Evolutionary conservation across 345 rosid species (phyloP), one percentile per base, ranked within the genome.

Genomic region (Eutrema yunnanense): DNA sequence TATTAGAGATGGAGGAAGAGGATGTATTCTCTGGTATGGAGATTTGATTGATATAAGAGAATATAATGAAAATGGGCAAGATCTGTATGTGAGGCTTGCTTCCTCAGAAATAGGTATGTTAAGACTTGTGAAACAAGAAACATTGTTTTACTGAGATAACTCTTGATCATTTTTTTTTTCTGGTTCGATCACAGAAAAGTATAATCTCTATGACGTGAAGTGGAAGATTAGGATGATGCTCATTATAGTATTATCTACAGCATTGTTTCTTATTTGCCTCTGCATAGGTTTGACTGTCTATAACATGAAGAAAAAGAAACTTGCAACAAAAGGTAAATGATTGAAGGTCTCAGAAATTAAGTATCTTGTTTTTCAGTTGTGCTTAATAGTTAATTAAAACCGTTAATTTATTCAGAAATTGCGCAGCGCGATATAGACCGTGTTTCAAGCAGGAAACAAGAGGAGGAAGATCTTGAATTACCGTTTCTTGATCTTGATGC

Each of bases 51-150:
- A 87, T 68, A 63, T 76, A 40, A 69, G 83, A 72, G 72, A 57
- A 22, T 81, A 81, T 26, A 16, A 74, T 65, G 80, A 40, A 8
- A 89, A 77, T 27, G 98, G 97, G 19, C 96, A 89, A 68, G 88
- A 86, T 81, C 86, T 94, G 4, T 89, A 68, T 53, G 86, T 91
- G 40, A 68, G 92, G 77, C 82, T 73, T 88, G 82, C 74, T 88
- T 37, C 74, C 54, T 68, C 59, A 80, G 65, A 86, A 67, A 76
- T 64, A 55, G 80, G 80, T 76, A 44, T 13, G 29, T 58, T 37
- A 40, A 58, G 54, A 67, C 68, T 51, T 67, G 49, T 50, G 48
- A 38, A 37, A 57, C 60, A 57, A 65, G 37, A 43, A 62, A 22
- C 76, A 29, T 34, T 32, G 26, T 30, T 32, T 48, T n/a, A 74